A percentile compares a stretch with the other conserved stretches of the same genome.
phyloP scores from a whole-genome alignment of 768 basidiomycete genomes.

The Suillus ampliporus region DNA sequence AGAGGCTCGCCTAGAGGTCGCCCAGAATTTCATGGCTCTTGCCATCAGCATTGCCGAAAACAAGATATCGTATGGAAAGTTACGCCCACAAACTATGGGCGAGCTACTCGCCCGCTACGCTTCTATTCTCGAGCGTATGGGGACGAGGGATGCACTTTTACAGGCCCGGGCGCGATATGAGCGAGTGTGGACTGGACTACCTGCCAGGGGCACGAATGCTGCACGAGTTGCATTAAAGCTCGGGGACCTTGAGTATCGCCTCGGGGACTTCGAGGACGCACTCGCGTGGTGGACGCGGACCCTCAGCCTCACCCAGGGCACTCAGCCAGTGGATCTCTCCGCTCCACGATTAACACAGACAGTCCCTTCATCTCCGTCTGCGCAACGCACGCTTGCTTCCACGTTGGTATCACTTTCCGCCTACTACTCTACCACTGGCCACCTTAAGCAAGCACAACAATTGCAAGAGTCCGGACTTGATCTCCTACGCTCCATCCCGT shows the following conservation, averaged over 20 bases:
- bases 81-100: constrained; percentile 56
- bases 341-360: constrained; percentile 40
- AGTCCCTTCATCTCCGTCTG: constrained; percentile 60
- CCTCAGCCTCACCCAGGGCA: constrained; percentile 50
- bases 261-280: constrained; percentile 59
- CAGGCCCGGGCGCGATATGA: constrained; percentile 64
- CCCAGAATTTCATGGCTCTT: constrained; percentile 57
- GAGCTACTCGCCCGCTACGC: constrained; percentile 64
- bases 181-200: constrained; percentile 57
- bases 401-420: constrained; percentile 75
- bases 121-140: constrained; percentile 64
- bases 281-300: constrained; percentile 72
- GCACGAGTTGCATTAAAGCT: constrained; percentile 68
- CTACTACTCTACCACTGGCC: constrained; percentile 64
- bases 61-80: constrained; percentile 41
- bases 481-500: constrained; percentile 59
- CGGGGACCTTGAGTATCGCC: constrained; percentile 64
- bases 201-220: constrained; percentile 46
- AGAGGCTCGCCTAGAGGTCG: constrained; percentile 59
- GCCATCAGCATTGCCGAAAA: constrained; percentile 54
- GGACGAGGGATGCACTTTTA: constrained; percentile 51
- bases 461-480: constrained; percentile 61
- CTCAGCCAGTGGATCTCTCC: constrained; percentile 25
- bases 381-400: constrained; percentile 65
- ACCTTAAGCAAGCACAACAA: constrained; percentile 57